Conservation (phyloP, 148 eudicot genomes). For the Camellia lanceoleosa region DNA sequence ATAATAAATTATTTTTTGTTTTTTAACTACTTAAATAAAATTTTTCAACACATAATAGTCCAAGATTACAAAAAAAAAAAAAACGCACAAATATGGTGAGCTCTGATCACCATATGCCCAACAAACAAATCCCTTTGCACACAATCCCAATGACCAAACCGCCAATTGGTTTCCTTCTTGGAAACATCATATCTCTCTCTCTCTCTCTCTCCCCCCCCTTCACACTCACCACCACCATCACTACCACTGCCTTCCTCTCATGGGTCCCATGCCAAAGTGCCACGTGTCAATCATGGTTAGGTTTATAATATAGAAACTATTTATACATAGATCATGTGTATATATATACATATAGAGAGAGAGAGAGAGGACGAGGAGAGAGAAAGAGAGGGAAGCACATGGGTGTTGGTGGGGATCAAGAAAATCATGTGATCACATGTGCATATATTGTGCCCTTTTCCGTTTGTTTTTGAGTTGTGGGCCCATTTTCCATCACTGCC, state of each 20-base stretch:
- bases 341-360: no score
- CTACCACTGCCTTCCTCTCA: no score
- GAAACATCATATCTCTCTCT: slow-evolving; percentile 1
- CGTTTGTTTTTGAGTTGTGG: slow-evolving; percentile 9
- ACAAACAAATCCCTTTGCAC: not conserved
- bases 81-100: not conserved
- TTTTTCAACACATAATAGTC: no score
- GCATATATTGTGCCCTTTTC: not conserved
- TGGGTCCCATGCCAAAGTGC: no score
- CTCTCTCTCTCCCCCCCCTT: no score
- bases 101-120: not conserved
- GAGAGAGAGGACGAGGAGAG: not conserved
- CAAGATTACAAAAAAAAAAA: not conserved
- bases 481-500: not conserved
- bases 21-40: no score
- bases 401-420: slow-evolving; percentile 22
- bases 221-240: no score
- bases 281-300: no score
- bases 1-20: no score
- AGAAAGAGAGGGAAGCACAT: slow-evolving; percentile 17
- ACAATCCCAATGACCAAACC: slow-evolving; percentile 9
- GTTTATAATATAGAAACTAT: no score
- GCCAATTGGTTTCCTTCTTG: slow-evolving; percentile 4
- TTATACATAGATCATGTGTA: no score
- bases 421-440: slow-evolving; percentile 35